A percentile compares a stretch with the other conserved stretches of the same genome.
phyloP scores from a whole-genome alignment of 139 green algal genomes.

The Zygnema circumcarinatum region DNA sequence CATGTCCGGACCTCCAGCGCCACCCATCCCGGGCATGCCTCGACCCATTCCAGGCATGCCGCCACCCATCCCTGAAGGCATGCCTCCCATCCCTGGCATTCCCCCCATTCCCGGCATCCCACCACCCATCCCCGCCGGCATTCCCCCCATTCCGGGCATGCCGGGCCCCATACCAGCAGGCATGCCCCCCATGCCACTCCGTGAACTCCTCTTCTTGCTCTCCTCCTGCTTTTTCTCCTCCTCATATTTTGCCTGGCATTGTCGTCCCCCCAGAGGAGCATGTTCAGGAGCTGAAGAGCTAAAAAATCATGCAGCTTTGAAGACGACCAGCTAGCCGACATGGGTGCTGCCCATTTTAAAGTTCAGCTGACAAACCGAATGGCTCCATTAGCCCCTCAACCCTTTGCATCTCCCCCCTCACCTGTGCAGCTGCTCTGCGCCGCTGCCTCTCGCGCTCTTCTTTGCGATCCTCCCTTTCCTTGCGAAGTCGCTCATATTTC shows the following conservation, averaged over 20 bases:
- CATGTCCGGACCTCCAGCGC: constrained; percentile 38
- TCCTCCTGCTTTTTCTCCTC: constrained; percentile 29
- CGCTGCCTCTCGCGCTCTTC: constrained; percentile 6
- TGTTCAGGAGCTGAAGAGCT: too few relatives aligned
- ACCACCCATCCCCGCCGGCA: constrained; percentile 9
- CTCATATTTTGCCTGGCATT: constrained; percentile 20
- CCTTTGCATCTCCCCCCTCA: too few relatives aligned
- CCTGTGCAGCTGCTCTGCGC: constrained; percentile 25
- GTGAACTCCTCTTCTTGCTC: not conserved
- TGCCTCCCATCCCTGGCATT: constrained; percentile 28
- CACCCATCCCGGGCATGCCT: constrained; percentile 24
- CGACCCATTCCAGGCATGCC: constrained; percentile 22
- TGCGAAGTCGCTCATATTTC: constrained; percentile 24
- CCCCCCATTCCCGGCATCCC: constrained; percentile 3
- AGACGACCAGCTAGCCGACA: too few relatives aligned
- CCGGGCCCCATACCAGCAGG: constrained; percentile 7
- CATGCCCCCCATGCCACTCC: constrained; percentile 22
- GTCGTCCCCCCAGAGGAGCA: not conserved
- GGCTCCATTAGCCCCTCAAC: too few relatives aligned
- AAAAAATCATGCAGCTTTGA: too few relatives aligned
- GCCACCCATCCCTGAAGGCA: constrained; percentile 19
- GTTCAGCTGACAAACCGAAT: not conserved
- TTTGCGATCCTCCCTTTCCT: not conserved
- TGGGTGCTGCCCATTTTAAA: not conserved
- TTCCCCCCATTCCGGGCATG: constrained; percentile 20